Evolutionary conservation across 192 early-diverging fungal genomes (phyloP).

Genomic region (Borealophlyctis nickersoniae): DNA sequence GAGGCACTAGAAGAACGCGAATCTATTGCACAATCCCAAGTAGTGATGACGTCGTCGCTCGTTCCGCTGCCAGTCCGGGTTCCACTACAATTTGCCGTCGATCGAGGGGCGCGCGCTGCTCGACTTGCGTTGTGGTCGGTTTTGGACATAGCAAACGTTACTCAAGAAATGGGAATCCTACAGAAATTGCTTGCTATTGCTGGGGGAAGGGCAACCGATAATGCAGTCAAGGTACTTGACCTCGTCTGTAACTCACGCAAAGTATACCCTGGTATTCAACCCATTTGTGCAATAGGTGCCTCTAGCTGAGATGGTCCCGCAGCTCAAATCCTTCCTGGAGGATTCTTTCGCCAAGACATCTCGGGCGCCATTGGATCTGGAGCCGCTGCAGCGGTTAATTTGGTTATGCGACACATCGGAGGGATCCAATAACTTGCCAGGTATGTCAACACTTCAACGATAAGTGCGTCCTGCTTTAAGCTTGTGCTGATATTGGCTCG

Average conservation of each 20-base stretch:
- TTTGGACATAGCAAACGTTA: neutral
- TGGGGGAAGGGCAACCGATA: neutral
- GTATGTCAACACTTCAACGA: neutral
- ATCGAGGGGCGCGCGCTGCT: neutral
- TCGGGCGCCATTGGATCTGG: constrained; percentile 56
- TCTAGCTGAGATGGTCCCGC: constrained; percentile 1
- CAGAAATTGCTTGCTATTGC: neutral
- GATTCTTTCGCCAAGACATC: constrained; percentile 41
- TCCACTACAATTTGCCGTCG: neutral
- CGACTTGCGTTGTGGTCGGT: neutral
- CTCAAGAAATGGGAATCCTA: neutral
- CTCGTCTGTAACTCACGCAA: too few species aligned
- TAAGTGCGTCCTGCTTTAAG: neutral
- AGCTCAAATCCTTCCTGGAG: constrained; percentile 21
- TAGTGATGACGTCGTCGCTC: neutral
- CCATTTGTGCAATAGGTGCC: neutral
- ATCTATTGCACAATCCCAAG: too few species aligned
- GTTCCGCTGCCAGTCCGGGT: neutral
- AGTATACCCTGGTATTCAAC: too few species aligned
- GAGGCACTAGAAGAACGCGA: too few species aligned
- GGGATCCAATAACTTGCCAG: neutral
- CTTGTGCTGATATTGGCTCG: neutral
- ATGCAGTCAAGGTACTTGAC: neutral
- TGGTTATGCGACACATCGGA: constrained; percentile 48
- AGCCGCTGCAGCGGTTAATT: constrained; percentile 61